phyloP scores from a whole-genome alignment of 331 rosid genomes.

The Acacia pycnantha region DNA sequence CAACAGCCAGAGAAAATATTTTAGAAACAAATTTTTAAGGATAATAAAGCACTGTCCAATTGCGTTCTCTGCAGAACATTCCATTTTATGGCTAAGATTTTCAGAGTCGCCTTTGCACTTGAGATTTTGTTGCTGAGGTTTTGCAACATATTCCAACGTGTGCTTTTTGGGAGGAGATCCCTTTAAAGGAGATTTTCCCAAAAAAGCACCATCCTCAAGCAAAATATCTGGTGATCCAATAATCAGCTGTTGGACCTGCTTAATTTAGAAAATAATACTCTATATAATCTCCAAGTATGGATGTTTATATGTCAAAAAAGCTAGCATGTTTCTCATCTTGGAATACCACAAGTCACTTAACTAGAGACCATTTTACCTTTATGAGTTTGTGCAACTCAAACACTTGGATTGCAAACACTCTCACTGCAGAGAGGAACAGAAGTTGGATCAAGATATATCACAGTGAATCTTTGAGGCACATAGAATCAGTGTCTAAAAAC shows the following conservation, averaged over 20 bases:
- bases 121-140: conserved; percentile 32
- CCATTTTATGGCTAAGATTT: conserved; percentile 54
- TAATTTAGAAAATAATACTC: conserved; percentile 21
- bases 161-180: conserved; percentile 43
- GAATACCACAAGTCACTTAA: conserved; percentile 2
- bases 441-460: conserved; percentile 44
- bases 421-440: conserved; percentile 67
- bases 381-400: conserved; percentile 92
- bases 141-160: conserved; percentile 44
- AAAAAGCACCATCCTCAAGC: conserved; percentile 57
- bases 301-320: background rate
- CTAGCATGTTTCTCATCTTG: conserved; percentile 20
- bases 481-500: no score
- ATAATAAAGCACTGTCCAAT: conserved; percentile 24
- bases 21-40: background rate
- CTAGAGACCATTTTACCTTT: conserved; percentile 53
- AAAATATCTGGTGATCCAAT: conserved; percentile 73
- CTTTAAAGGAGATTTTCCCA: conserved; percentile 45
- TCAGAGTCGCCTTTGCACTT: conserved; percentile 49
- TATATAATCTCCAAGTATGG: conserved; percentile 13
- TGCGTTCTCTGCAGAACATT: conserved; percentile 72
- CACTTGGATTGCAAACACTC: conserved; percentile 82
- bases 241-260: conserved; percentile 82
- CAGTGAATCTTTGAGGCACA: conserved; percentile 23
- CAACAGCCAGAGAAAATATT: background rate